Percentiles rank a stretch among this genome's conserved stretches.
Conservation (phyloP, 805 yeast species). For the Candida dajiaensis region DNA sequence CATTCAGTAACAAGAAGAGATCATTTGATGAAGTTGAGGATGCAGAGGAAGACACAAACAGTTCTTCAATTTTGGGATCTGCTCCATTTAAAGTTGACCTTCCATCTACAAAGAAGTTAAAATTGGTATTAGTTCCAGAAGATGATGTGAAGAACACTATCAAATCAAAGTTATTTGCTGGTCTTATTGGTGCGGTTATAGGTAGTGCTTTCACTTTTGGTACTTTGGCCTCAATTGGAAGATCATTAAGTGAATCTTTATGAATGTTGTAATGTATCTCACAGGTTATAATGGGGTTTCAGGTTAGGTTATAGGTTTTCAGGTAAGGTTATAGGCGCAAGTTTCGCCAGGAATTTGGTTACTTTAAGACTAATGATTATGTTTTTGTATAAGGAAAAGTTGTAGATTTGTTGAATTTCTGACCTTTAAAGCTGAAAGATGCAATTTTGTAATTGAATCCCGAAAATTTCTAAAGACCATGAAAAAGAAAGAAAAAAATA, state of each 20-base stretch:
- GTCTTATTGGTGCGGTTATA: constrained; percentile 5
- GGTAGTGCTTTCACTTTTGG: constrained; percentile 12
- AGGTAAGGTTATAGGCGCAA: not conserved
- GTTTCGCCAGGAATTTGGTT: not conserved
- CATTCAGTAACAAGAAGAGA: not conserved
- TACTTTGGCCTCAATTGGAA: constrained; percentile 7
- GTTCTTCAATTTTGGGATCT: not conserved
- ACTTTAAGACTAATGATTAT: too few relatives aligned
- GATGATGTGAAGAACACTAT: not conserved
- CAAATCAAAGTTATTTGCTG: not conserved
- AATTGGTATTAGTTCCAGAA: not conserved
- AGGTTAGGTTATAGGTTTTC: not conserved
- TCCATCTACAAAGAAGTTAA: not conserved
- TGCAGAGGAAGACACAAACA: not conserved
- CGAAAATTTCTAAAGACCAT: too few relatives aligned
- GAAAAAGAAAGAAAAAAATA: too few relatives aligned
- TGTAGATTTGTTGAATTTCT: too few relatives aligned
- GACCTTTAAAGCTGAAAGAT: too few relatives aligned
- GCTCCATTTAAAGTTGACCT: not conserved
- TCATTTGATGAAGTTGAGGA: not conserved
- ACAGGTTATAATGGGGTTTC: too few relatives aligned
- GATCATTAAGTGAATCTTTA: not conserved
- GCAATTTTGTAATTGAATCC: too few relatives aligned
- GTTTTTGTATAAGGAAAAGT: too few relatives aligned
- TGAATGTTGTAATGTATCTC: not conserved